Percentiles rank a stretch among this genome's conserved stretches.
These are phyloP conservation scores for Cocos nucifera DNA, from an alignment of 176 grass and related monocot species.

Conservation along the genomic window DNA sequence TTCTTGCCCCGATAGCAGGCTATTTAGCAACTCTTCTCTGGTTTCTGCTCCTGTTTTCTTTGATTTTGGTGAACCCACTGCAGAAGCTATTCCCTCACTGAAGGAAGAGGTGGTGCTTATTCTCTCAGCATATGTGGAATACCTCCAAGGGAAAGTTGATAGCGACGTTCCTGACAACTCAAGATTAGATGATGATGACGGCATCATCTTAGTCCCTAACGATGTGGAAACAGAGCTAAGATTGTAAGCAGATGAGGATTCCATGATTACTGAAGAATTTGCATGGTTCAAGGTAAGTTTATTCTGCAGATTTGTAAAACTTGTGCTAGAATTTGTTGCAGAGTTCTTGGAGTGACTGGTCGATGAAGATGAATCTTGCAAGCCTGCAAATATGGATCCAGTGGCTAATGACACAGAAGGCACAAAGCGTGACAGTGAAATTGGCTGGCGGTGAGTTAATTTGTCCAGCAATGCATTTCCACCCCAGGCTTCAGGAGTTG, in stretches of 20 bases:
- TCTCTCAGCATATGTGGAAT: constrained; percentile 64
- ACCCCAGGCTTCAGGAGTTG: constrained; percentile 30
- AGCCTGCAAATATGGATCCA: constrained; percentile 39
- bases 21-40: constrained; percentile 80
- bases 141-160: constrained; percentile 28
- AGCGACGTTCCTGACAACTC: constrained; percentile 37
- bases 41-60: constrained; percentile 90
- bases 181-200: constrained; percentile 19
- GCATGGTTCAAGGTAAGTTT: constrained; percentile 53
- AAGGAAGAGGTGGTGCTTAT: constrained; percentile 66
- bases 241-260: constrained; percentile 32
- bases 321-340: constrained; percentile 30
- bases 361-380: constrained; percentile 49
- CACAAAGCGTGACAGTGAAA: constrained; percentile 41
- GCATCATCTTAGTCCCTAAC: constrained; percentile 28
- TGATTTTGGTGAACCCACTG: constrained; percentile 70
- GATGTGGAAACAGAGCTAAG: constrained; percentile 33
- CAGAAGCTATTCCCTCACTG: constrained; percentile 72
- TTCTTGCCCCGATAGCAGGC: constrained; percentile 56
- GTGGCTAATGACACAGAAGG: constrained; percentile 43
- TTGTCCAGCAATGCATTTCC: constrained; percentile 47
- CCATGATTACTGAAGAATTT: constrained; percentile 29
- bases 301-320: constrained; percentile 59
- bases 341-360: constrained; percentile 45
- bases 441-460: constrained; percentile 39